Percentiles rank a stretch among this genome's conserved stretches.
phyloP scores from a whole-genome alignment of 208 protist species.

The Leishmania tarentolae region DNA sequence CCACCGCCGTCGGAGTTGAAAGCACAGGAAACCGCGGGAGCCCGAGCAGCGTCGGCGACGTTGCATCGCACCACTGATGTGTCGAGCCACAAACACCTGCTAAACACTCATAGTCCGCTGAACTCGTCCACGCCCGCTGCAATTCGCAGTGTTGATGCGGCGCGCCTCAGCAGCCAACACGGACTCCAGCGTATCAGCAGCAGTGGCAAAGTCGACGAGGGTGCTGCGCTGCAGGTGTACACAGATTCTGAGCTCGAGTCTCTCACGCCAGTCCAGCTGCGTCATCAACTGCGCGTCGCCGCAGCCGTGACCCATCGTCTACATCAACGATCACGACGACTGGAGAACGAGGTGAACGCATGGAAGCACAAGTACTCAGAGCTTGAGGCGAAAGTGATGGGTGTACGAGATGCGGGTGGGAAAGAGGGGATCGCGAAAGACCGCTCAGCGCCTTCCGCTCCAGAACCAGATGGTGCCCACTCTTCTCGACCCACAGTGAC shows the following conservation, averaged over 20 bases:
- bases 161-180: neutral
- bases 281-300: slow-evolving; percentile 22
- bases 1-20: neutral
- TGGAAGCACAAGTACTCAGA: slow-evolving; percentile 10
- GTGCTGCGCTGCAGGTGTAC: slow-evolving; percentile 3
- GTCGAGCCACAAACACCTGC: neutral
- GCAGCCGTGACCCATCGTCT: slow-evolving; percentile 25
- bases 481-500: neutral
- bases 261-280: slow-evolving; percentile 21
- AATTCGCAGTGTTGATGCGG: neutral
- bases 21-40: neutral
- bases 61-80: neutral
- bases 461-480: neutral
- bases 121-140: neutral
- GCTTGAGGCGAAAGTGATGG: neutral
- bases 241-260: slow-evolving; percentile 22
- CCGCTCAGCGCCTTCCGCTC: neutral
- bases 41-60: neutral
- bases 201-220: neutral
- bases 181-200: neutral
- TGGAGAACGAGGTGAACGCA: slow-evolving; percentile 14
- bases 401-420: too few relatives aligned
- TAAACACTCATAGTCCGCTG: neutral
- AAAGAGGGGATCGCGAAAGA: too few relatives aligned
- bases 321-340: slow-evolving; percentile 14